Conservation (phyloP, 768 basidiomycete species). For the Kwoniella sp. region DNA sequence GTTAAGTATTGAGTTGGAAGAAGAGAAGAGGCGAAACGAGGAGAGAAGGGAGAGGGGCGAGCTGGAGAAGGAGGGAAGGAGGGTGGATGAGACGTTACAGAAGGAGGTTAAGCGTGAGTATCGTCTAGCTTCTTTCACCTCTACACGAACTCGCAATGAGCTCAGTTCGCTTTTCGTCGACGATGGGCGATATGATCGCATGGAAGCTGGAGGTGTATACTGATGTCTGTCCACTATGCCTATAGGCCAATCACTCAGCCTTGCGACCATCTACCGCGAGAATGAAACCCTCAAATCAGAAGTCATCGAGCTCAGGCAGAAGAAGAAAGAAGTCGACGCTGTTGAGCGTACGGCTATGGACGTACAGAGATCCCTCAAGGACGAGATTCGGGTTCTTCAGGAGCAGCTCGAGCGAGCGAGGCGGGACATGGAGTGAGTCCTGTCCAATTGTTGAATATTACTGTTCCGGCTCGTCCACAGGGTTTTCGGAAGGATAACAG, state of each 20-base stretch:
- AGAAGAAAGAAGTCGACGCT: conserved; percentile 45
- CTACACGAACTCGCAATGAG: no score
- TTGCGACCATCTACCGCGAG: conserved; percentile 35
- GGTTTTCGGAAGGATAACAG: no score
- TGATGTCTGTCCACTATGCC: no score
- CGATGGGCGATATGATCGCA: no score
- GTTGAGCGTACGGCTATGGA: conserved; percentile 35
- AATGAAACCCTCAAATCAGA: conserved; percentile 39
- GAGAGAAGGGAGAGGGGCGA: conserved; percentile 23
- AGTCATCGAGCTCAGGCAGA: conserved; percentile 44
- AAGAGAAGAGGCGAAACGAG: conserved; percentile 40
- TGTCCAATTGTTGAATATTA: no score
- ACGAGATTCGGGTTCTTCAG: conserved; percentile 40
- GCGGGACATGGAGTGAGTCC: conserved; percentile 54
- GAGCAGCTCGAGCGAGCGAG: conserved; percentile 49
- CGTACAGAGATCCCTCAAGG: conserved; percentile 36
- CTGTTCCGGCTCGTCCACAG: no score
- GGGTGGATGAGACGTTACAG: conserved; percentile 32
- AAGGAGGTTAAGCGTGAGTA: conserved; percentile 45
- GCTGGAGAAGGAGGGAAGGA: conserved; percentile 23
- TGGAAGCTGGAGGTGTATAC: no score
- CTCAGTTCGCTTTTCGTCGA: no score
- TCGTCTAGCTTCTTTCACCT: neutral
- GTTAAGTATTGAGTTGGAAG: conserved; percentile 44
- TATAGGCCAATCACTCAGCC: conserved; percentile 44